Percentiles rank a stretch among this genome's conserved stretches.
Evolutionary conservation across 495 filamentous ascomycete genomes (phyloP).

Genomic region (Delitschia confertaspora): DNA sequence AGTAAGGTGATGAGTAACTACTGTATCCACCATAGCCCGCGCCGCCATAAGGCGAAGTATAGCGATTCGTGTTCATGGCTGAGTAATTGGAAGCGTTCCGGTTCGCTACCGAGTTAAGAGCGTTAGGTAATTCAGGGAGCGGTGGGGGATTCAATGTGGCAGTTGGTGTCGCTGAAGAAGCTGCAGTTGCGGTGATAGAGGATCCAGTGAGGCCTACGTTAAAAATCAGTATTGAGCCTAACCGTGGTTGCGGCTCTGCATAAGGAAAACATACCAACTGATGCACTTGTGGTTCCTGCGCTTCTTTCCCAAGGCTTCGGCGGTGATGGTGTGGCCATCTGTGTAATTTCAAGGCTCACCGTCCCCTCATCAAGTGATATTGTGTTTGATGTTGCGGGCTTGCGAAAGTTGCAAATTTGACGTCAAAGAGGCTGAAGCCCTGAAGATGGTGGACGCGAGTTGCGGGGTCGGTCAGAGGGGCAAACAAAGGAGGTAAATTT

Average conservation of each 20-base stretch:
- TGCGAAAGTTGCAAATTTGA: no score
- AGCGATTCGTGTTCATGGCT: conserved; percentile 57
- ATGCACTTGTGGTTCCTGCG: conserved; percentile 45
- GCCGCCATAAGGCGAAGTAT: conserved; percentile 38
- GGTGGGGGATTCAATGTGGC: conserved; percentile 50
- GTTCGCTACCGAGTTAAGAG: conserved; percentile 68
- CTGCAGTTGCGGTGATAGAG: conserved; percentile 36
- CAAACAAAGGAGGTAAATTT: no score
- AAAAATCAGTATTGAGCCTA: conserved; percentile 1
- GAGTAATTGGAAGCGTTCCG: conserved; percentile 76
- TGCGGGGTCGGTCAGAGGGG: no score
- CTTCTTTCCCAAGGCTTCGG: conserved; percentile 93
- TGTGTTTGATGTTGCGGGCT: no score
- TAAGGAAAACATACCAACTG: conserved; percentile 33
- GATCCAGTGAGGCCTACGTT: conserved; percentile 25
- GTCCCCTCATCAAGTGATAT: conserved; percentile 24
- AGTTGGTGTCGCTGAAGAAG: conserved; percentile 37
- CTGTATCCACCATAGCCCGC: conserved; percentile 43
- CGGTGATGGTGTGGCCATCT: conserved; percentile 72
- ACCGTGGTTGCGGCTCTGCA: background rate
- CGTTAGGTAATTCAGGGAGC: conserved; percentile 71
- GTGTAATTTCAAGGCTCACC: conserved; percentile 17
- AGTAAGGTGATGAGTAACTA: conserved; percentile 56
- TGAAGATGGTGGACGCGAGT: no score
- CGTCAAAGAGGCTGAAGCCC: no score